Conservation (phyloP, 129 eudicot genomes). For the Tagetes patula region DNA sequence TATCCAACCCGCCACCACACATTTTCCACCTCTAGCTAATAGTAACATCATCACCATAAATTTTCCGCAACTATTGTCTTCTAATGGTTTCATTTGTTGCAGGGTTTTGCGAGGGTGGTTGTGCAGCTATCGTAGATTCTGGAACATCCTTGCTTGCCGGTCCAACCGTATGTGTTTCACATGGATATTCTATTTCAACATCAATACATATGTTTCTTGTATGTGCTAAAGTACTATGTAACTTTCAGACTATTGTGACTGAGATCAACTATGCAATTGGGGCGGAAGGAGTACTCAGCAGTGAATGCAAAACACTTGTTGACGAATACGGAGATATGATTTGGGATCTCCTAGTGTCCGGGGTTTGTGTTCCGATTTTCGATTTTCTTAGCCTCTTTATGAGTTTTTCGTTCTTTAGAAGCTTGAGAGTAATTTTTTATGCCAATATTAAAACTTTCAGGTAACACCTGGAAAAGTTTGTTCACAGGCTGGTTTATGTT, state of each 20-base stretch:
- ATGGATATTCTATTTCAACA: conserved; percentile 3
- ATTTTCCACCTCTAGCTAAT: not conserved
- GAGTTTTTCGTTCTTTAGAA: not conserved
- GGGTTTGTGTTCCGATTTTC: conserved; percentile 48
- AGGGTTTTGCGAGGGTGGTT: conserved; percentile 84
- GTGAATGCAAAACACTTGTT: conserved; percentile 75
- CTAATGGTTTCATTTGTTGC: conserved; percentile 6
- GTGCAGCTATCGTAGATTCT: conserved; percentile 91
- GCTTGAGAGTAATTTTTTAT: not conserved
- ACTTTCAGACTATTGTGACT: conserved; percentile 62
- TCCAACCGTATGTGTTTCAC: conserved; percentile 65
- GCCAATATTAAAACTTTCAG: conserved; percentile 38
- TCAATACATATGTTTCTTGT: not conserved
- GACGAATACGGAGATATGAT: conserved; percentile 75
- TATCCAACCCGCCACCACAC: not conserved
- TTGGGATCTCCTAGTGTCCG: conserved; percentile 80
- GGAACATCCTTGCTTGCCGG: conserved; percentile 95
- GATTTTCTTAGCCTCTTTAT: not conserved
- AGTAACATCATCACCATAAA: not conserved
- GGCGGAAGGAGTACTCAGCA: conserved; percentile 75
- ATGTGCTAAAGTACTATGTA: conserved; percentile 7
- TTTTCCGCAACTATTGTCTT: not conserved
- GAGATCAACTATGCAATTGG: conserved; percentile 96
- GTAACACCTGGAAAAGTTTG: conserved; percentile 64
- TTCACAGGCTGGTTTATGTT: conserved; percentile 71